phyloP scores from a whole-genome alignment of 257 asterid species.

The Osmanthus fragrans region DNA sequence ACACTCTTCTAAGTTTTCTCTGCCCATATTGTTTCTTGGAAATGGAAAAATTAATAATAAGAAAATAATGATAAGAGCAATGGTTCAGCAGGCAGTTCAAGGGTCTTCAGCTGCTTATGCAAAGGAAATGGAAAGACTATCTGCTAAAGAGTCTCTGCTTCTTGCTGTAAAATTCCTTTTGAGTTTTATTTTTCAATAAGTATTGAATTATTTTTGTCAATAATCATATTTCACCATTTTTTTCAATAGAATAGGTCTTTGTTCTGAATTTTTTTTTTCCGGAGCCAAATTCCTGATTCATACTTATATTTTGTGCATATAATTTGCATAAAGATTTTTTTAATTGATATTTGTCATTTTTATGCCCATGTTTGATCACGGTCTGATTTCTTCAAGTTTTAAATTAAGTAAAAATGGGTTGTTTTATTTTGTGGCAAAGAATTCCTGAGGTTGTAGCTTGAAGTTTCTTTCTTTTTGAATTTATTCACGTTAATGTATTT shows the following conservation, averaged over 20 bases:
- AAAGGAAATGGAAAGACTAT: slow-evolving; percentile 85
- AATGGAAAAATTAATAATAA: slow-evolving; percentile 21
- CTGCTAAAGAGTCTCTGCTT: slow-evolving; percentile 93
- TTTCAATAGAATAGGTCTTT: background rate
- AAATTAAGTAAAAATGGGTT: background rate
- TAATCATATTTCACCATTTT: background rate
- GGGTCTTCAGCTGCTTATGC: slow-evolving; percentile 88
- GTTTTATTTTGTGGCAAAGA: background rate
- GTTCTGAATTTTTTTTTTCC: background rate
- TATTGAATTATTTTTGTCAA: background rate
- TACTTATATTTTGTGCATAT: background rate
- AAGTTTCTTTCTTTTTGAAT: background rate
- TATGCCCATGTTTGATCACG: background rate
- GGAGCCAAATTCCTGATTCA: background rate
- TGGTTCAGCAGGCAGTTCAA: slow-evolving; percentile 67
- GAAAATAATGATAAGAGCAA: slow-evolving; percentile 37
- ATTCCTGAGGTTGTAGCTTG: background rate
- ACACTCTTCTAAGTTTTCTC: slow-evolving; percentile 18
- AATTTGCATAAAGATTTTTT: background rate
- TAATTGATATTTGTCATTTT: background rate
- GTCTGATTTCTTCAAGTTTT: background rate
- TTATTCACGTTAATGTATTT: background rate
- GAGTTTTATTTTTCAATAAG: background rate
- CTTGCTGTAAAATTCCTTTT: slow-evolving; percentile 54
- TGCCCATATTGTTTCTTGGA: slow-evolving; percentile 5